Evolutionary conservation across 768 basidiomycete species (phyloP).

Genomic region (Lentinula aciculospora): DNA sequence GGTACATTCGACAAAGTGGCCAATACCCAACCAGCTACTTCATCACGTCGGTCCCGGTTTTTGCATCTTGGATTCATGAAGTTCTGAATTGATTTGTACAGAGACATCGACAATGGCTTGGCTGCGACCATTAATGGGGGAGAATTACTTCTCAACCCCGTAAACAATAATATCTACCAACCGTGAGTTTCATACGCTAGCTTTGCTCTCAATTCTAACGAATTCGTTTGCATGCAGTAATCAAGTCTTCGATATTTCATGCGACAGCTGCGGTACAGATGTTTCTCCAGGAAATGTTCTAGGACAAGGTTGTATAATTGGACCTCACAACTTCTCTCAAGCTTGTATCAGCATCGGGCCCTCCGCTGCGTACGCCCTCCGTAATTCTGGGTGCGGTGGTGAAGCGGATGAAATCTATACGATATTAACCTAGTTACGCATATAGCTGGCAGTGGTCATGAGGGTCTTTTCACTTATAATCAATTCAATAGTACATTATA

Average conservation of each 20-base stretch:
- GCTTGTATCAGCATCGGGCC: not conserved
- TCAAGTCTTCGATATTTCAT: not conserved
- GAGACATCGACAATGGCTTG: not conserved
- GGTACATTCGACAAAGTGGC: slow-evolving; percentile 2
- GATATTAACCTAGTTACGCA: not conserved
- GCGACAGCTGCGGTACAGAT: not conserved
- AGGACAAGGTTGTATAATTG: not conserved
- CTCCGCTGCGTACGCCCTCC: not conserved
- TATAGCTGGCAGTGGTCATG: not conserved
- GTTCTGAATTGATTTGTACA: not conserved
- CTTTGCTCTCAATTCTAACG: not conserved
- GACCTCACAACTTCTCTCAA: not conserved
- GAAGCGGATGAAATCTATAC: not conserved
- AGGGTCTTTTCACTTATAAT: not conserved
- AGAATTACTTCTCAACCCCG: not conserved
- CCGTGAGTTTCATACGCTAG: not conserved
- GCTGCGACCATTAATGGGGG: not conserved
- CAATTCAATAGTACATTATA: no score
- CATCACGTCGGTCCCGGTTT: not conserved
- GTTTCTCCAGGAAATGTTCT: not conserved
- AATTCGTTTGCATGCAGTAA: not conserved
- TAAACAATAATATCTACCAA: not conserved
- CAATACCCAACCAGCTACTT: not conserved
- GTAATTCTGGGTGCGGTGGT: not conserved
- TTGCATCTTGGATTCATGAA: not conserved